A percentile compares a stretch with the other conserved stretches of the same genome.
phyloP scores from a whole-genome alignment of 441 rosid species.

The Sinapis alba region DNA sequence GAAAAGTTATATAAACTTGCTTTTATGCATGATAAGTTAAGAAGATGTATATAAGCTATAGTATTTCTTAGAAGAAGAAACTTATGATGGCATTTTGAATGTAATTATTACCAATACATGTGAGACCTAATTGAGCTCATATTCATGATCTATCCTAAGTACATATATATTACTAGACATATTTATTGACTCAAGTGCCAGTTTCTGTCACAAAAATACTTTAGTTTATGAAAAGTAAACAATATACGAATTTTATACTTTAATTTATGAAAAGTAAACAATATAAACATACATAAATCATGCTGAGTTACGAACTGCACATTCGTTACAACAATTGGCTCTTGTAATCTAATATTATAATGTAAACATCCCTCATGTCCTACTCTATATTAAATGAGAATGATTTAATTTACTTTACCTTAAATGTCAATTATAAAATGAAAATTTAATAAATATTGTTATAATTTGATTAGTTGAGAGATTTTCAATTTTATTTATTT shows the following conservation, averaged over 20 bases:
- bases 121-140: slow-evolving; percentile 27
- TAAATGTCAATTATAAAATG: too few relatives aligned
- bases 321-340: slow-evolving; percentile 21
- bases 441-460: too few relatives aligned
- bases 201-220: slow-evolving; percentile 18
- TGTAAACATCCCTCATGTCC: slow-evolving; percentile 18
- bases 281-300: background rate
- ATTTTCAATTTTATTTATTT: too few relatives aligned
- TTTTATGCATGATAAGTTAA: background rate
- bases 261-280: background rate
- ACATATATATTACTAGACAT: background rate
- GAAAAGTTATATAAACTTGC: background rate
- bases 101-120: background rate
- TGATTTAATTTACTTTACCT: too few relatives aligned
- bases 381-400: too few relatives aligned
- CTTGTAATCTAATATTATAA: slow-evolving; percentile 34
- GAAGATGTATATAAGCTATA: background rate
- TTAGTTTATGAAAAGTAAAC: background rate
- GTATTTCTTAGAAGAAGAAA: background rate
- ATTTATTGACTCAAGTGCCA: slow-evolving; percentile 18
- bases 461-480: too few relatives aligned
- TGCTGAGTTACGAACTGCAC: slow-evolving; percentile 32
- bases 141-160: slow-evolving; percentile 20
- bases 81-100: background rate
- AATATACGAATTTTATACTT: background rate